These are phyloP conservation scores for Hibiscus syriacus DNA, from an alignment of 345 rosid species.

Conservation along the genomic window DNA sequence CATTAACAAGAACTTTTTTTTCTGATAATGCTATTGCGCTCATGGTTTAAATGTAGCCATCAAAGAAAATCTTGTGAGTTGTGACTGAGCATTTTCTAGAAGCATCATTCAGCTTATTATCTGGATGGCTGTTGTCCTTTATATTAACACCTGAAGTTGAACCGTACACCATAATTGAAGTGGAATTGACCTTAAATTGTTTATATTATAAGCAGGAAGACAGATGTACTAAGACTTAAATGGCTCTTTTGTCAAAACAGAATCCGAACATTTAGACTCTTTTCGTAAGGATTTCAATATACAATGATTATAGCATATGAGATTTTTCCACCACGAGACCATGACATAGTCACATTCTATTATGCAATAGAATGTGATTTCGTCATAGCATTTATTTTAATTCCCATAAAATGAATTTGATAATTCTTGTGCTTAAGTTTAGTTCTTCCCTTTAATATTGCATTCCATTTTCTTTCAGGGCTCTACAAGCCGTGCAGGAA, in stretches of 20 bases:
- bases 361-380: background rate
- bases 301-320: background rate
- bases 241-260: background rate
- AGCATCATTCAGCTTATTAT: background rate
- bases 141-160: background rate
- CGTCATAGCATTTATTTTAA: background rate
- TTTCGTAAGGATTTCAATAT: background rate
- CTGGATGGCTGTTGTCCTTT: background rate
- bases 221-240: background rate
- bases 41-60: slow-evolving; percentile 5
- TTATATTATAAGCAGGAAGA: background rate
- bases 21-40: background rate
- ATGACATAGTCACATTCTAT: background rate
- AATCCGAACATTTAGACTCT: too few species aligned
- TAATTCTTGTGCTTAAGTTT: background rate
- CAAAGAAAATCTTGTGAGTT: background rate
- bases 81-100: background rate
- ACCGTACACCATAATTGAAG: background rate
- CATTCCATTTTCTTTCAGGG: slow-evolving; percentile 36
- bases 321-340: slow-evolving; percentile 1
- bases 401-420: background rate
- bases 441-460: background rate
- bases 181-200: background rate
- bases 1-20: background rate
- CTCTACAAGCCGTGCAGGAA: slow-evolving; percentile 41